phyloP scores from a whole-genome alignment of 2,329 filamentous ascomycete genomes.

The Aspergillus fijiensis region DNA sequence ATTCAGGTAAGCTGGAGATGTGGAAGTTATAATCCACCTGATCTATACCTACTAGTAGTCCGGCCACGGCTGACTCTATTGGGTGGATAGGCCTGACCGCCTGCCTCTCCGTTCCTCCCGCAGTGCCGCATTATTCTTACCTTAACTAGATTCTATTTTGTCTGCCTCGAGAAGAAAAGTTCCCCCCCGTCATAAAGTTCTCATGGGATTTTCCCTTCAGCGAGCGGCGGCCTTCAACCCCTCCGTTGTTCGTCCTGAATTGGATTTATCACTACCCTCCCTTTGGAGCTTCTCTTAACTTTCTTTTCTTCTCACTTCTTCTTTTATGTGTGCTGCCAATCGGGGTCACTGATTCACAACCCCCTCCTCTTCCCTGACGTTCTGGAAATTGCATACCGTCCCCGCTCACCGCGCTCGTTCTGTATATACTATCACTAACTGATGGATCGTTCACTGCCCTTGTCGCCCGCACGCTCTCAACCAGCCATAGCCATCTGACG shows the following conservation, averaged over 20 bases:
- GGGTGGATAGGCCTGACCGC: neutral
- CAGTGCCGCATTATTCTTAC: neutral
- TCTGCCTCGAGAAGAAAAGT: conserved; percentile 12
- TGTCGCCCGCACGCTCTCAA: conserved; percentile 49
- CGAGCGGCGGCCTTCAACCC: conserved; percentile 21
- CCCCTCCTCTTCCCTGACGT: neutral
- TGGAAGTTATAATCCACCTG: no score
- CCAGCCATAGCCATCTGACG: conserved; percentile 60
- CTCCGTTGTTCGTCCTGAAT: conserved; percentile 15
- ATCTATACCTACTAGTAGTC: no score
- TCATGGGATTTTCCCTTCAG: conserved; percentile 25
- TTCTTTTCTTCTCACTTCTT: neutral
- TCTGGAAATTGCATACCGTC: neutral
- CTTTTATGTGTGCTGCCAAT: neutral
- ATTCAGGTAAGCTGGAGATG: no score
- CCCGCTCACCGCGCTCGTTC: conserved; percentile 11
- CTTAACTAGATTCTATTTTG: neutral
- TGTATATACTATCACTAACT: conserved; percentile 28
- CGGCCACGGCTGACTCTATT: neutral
- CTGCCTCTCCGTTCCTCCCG: neutral
- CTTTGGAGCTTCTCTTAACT: neutral
- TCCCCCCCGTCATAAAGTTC: conserved; percentile 14
- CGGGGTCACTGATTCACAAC: neutral
- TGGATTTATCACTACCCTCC: conserved; percentile 1
- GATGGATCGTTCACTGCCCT: conserved; percentile 57